A percentile compares a stretch with the other conserved stretches of the same genome.
These are phyloP conservation scores for Sarcodon aspratus DNA, from an alignment of 768 basidiomycete species.

Conservation along the genomic window DNA sequence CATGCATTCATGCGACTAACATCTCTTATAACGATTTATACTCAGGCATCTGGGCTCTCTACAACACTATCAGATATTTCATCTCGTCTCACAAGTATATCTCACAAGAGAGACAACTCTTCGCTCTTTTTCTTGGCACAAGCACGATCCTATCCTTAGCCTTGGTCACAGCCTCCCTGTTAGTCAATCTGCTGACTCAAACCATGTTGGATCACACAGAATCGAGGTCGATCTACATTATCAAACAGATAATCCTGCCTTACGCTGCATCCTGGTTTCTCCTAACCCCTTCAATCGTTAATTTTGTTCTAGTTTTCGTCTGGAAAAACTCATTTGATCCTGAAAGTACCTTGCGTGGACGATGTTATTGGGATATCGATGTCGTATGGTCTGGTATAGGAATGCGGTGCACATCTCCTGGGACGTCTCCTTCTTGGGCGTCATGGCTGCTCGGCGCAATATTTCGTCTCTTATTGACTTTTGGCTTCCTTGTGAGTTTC, in stretches of 20 bases:
- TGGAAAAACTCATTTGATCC: constrained; percentile 34
- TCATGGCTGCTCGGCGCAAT: constrained; percentile 44
- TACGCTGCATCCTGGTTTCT: constrained; percentile 35
- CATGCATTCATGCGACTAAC: not conserved
- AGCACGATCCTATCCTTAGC: constrained; percentile 30
- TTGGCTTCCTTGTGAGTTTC: constrained; percentile 38
- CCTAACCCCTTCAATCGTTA: constrained; percentile 40
- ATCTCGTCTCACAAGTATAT: constrained; percentile 39
- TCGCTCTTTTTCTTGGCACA: constrained; percentile 38
- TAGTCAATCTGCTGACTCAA: constrained; percentile 29
- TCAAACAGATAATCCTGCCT: constrained; percentile 24
- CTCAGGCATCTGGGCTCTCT: constrained; percentile 47
- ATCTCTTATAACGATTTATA: too few species aligned
- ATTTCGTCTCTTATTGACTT: constrained; percentile 43
- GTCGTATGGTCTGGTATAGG: constrained; percentile 44
- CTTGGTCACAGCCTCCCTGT: constrained; percentile 23
- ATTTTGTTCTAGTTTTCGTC: constrained; percentile 39
- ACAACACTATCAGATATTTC: constrained; percentile 55
- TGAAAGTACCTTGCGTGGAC: constrained; percentile 24
- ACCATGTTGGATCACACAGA: constrained; percentile 17
- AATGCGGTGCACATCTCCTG: constrained; percentile 12
- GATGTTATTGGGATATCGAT: constrained; percentile 60
- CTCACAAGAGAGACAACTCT: constrained; percentile 26
- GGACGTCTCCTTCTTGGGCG: constrained; percentile 28
- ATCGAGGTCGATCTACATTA: constrained; percentile 19